Conservation (phyloP, 805 yeast genomes). For the Martiniozyma abietophila region DNA sequence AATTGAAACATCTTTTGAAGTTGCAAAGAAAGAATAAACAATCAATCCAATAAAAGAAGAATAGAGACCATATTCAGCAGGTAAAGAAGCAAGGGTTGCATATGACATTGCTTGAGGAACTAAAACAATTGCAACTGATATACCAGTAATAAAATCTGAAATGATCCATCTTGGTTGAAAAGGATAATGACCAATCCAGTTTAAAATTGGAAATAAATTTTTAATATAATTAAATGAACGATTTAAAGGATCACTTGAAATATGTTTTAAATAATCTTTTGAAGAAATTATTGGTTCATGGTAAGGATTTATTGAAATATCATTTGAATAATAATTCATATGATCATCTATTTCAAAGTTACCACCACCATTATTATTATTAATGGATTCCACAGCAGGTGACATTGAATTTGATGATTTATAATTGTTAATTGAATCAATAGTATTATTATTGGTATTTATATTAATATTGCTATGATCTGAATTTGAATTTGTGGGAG, state of each 20-base stretch:
- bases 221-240: conserved; percentile 38
- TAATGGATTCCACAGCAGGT: too few relatives aligned
- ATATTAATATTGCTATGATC: too few relatives aligned
- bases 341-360: too few relatives aligned
- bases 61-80: conserved; percentile 80
- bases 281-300: conserved; percentile 20
- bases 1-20: conserved; percentile 89
- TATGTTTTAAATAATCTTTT: conserved; percentile 21
- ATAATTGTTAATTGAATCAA: too few relatives aligned
- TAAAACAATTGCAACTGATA: conserved; percentile 85
- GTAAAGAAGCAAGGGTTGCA: conserved; percentile 75
- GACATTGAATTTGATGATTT: too few relatives aligned
- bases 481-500: too few relatives aligned
- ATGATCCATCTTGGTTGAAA: conserved; percentile 52
- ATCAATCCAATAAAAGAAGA: conserved; percentile 89
- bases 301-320: conserved; percentile 8
- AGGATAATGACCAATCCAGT: conserved; percentile 86
- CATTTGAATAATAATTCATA: too few relatives aligned
- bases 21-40: conserved; percentile 83
- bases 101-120: conserved; percentile 97
- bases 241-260: conserved; percentile 31
- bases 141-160: conserved; percentile 82
- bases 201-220: conserved; percentile 67
- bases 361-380: too few relatives aligned
- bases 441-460: too few relatives aligned